These are phyloP conservation scores for Vigna unguiculata DNA, from an alignment of 306 rosid species.

Conservation along the genomic window DNA sequence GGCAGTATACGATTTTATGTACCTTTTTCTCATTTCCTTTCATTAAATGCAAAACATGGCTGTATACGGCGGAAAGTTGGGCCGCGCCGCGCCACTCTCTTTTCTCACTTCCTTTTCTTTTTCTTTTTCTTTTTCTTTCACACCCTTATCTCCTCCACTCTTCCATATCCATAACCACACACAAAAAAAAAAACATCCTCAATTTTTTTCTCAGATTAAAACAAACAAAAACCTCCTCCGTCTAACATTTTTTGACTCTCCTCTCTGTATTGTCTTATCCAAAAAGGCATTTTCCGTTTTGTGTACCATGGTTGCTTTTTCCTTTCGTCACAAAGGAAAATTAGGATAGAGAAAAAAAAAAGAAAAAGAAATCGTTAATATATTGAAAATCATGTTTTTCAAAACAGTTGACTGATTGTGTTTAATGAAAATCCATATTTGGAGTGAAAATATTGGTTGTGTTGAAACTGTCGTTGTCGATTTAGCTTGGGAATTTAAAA, in stretches of 20 bases:
- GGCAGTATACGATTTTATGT: constrained; percentile 54
- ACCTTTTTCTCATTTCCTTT: background rate
- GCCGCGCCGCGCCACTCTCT: constrained; percentile 23
- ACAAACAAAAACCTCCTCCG: background rate
- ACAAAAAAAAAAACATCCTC: background rate
- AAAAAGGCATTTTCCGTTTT: too few relatives aligned
- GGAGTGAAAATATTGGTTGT: too few relatives aligned
- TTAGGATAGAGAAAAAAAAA: too few relatives aligned
- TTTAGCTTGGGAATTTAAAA: too few relatives aligned
- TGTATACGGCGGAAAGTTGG: constrained; percentile 12
- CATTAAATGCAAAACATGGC: constrained; percentile 40
- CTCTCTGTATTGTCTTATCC: background rate
- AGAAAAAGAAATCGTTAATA: too few relatives aligned
- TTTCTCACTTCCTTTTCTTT: background rate
- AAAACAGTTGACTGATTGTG: too few relatives aligned
- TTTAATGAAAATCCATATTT: too few relatives aligned
- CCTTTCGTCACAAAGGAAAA: too few relatives aligned
- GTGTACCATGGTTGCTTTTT: too few relatives aligned
- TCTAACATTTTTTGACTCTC: background rate
- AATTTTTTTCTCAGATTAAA: background rate
- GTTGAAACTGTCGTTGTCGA: too few relatives aligned
- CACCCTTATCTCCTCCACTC: constrained; percentile 23
- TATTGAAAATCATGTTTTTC: too few relatives aligned
- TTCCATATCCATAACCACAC: too few relatives aligned
- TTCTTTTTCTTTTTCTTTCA: constrained; percentile 15